Evolutionary conservation across 2,329 filamentous ascomycete genomes (phyloP), one percentile per base, ranked within the genome.

Genomic region (Camillea tinctor): DNA sequence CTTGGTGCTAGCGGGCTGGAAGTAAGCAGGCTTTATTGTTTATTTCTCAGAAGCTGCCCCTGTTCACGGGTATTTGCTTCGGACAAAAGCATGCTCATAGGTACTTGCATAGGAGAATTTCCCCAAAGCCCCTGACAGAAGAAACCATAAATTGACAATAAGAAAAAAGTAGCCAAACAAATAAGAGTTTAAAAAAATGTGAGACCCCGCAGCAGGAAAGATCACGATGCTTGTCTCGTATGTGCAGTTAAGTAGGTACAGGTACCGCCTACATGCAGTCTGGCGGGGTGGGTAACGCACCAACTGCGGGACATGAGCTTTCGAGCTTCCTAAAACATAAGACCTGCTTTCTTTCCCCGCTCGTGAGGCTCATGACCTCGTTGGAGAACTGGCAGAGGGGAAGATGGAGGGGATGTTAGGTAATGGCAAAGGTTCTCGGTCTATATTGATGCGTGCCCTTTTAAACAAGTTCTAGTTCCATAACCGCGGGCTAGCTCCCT

Each of bases 261-360:
- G 26, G n/a, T 30, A 21, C 51, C 7, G 23, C 23, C 11, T 53
- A 24, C 22, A 24, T 24, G 19, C 19, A 24, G 49, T 51, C 24
- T 7, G 51, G 22, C 24, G 23, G 24, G 24, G 23, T 53, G 23
- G n/a, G n/a, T 20, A 30, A 44, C 17, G 36, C 13, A 44, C 36
- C 13, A 44, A 44, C 36, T 11, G 36, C n/a, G 7, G n/a, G 36
- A 44, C 36, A 44, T 15, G 36, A 44, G 36, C 17, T 30, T 26
- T 19, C 51, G 54, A 66, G 57, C 62, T 66, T 64, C 62, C 64
- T 64, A 63, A 62, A 59, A 48, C 56, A 61, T 50, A 50, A 20
- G 23, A 52, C 56, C 61, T 57, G 50, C 51, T 55, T 50, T 26
- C 24, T 53, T 66, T 61, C 64, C 62, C 64, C 64, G 57, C 62